Evolutionary conservation across 768 basidiomycete species (phyloP).

Genomic region (Phlebiopsis flavidoalba): DNA sequence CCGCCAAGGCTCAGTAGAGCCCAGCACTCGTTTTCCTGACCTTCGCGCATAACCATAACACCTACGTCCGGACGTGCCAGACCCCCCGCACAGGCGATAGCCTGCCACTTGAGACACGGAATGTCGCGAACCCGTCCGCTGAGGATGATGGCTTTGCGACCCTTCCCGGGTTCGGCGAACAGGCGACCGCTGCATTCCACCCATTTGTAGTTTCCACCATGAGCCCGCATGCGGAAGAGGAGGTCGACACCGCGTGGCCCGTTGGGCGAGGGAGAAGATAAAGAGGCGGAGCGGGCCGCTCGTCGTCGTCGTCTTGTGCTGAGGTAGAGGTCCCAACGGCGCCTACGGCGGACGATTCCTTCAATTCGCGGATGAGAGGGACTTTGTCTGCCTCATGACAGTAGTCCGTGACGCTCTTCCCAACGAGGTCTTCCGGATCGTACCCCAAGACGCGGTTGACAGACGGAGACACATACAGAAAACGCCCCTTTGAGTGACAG

Average conservation of each 20-base stretch:
- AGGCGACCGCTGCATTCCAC: conserved; percentile 86
- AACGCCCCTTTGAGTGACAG: conserved; percentile 88
- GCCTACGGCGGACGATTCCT: conserved; percentile 49
- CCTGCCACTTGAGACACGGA: conserved; percentile 57
- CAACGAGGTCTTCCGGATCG: conserved; percentile 77
- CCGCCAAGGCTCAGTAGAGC: conserved; percentile 41
- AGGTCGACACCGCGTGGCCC: conserved; percentile 68
- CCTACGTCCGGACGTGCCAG: conserved; percentile 13
- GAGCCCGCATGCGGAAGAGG: conserved; percentile 77
- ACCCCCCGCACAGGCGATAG: conserved; percentile 49
- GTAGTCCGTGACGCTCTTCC: conserved; percentile 70
- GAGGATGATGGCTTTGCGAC: conserved; percentile 91
- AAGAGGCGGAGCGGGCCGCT: background rate
- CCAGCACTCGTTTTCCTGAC: conserved; percentile 44
- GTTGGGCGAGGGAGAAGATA: background rate
- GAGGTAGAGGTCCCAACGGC: background rate
- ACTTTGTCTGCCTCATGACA: conserved; percentile 90
- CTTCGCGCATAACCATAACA: conserved; percentile 22
- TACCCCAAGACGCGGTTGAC: conserved; percentile 80
- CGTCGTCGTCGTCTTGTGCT: background rate
- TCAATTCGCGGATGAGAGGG: conserved; percentile 87
- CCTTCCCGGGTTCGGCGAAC: conserved; percentile 90
- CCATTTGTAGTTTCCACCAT: conserved; percentile 72
- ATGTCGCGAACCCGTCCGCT: conserved; percentile 71
- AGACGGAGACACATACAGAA: conserved; percentile 88